Percentiles rank a stretch among this genome's conserved stretches.
Conservation (phyloP, 306 rosid genomes). For the Glycine latifolia region DNA sequence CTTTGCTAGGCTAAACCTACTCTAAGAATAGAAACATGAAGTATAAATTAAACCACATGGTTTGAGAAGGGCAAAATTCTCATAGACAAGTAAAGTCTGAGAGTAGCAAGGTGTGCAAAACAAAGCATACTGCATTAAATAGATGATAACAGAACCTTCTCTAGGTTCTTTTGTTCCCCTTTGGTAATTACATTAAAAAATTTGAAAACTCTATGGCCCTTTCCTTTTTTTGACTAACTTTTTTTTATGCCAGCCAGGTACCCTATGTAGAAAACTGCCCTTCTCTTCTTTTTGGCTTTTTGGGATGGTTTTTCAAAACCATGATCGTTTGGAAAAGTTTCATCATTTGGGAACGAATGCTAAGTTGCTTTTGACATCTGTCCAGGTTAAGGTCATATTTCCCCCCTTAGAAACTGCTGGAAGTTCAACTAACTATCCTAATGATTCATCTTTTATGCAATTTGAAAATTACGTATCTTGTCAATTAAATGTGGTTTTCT, state of each 20-base stretch:
- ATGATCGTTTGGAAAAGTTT: slow-evolving; percentile 60
- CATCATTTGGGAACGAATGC: slow-evolving; percentile 51
- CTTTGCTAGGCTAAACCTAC: slow-evolving; percentile 44
- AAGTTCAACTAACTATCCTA: slow-evolving; percentile 47
- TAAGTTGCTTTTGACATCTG: slow-evolving; percentile 51
- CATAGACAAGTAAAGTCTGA: slow-evolving; percentile 47
- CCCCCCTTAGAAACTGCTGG: slow-evolving; percentile 43
- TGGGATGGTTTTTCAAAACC: slow-evolving; percentile 50
- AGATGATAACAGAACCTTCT: slow-evolving; percentile 54
- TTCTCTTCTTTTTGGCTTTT: slow-evolving; percentile 49
- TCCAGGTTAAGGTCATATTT: slow-evolving; percentile 53
- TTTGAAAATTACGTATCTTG: slow-evolving; percentile 47
- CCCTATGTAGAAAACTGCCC: slow-evolving; percentile 47
- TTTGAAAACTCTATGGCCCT: slow-evolving; percentile 47
- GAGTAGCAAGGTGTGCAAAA: slow-evolving; percentile 57
- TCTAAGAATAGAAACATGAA: slow-evolving; percentile 41
- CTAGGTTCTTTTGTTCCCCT: slow-evolving; percentile 49
- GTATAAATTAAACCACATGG: slow-evolving; percentile 45
- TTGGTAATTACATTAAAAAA: slow-evolving; percentile 40
- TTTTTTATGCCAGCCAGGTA: slow-evolving; percentile 49
- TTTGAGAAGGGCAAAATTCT: slow-evolving; percentile 52
- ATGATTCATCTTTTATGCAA: slow-evolving; percentile 48
- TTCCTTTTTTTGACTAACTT: slow-evolving; percentile 57
- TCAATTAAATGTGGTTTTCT: slow-evolving; percentile 50
- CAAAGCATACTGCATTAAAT: slow-evolving; percentile 55